phyloP scores from a whole-genome alignment of 108 stramenopile genomes.

The Nitzschia sp. region DNA sequence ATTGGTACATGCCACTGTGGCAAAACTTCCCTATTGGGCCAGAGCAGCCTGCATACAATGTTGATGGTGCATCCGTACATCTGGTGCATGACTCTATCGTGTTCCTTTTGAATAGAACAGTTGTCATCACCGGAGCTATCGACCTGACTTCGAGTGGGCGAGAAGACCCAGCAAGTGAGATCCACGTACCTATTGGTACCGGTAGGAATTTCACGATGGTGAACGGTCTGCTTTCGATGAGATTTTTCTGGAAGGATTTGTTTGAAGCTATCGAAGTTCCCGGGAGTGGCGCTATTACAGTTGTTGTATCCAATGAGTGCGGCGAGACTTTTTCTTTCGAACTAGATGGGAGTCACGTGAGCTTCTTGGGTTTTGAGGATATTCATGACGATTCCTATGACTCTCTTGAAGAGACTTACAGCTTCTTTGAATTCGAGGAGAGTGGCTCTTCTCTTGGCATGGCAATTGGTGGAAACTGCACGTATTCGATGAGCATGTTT shows the following conservation, averaged over 20 bases:
- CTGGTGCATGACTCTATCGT: background rate
- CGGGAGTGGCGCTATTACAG: background rate
- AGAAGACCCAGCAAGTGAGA: conserved; percentile 1
- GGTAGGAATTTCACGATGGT: background rate
- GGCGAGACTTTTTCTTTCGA: conserved; percentile 38
- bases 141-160: background rate
- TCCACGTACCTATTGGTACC: background rate
- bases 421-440: background rate
- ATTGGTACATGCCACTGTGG: background rate
- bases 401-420: background rate
- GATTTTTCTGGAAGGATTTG: conserved; percentile 2
- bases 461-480: background rate
- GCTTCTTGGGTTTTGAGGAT: conserved; percentile 49
- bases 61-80: background rate
- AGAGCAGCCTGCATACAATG: background rate
- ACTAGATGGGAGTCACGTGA: conserved; percentile 36
- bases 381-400: conserved; percentile 44
- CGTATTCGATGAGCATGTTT: conserved; percentile 12
- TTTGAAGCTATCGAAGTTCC: background rate
- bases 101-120: background rate
- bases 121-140: background rate
- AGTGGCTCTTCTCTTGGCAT: background rate
- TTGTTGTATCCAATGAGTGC: background rate
- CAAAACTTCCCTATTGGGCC: conserved; percentile 4
- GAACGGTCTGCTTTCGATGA: background rate